Conservation (phyloP, 176 grass and related monocot species). For the Oryza punctata region DNA sequence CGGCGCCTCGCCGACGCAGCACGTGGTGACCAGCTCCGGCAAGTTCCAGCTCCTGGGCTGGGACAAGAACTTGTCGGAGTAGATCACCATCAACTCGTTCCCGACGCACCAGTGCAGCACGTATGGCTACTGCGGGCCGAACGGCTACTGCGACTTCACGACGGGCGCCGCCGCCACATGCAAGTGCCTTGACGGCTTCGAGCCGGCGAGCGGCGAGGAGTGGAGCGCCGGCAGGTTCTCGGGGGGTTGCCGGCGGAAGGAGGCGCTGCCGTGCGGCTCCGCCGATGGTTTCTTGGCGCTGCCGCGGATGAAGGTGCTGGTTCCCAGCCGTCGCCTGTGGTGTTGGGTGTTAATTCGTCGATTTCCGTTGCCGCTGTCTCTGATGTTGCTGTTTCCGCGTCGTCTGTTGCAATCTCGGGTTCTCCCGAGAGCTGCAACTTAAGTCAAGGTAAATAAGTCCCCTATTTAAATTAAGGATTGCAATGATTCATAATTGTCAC, state of each 20-base stretch:
- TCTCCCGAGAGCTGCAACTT: too few species aligned
- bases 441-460: too few species aligned
- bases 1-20: slow-evolving; percentile 14
- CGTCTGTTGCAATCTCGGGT: too few species aligned
- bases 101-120: slow-evolving; percentile 29
- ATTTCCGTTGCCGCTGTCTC: too few species aligned
- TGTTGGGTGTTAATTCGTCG: too few species aligned
- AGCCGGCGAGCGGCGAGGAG: slow-evolving; percentile 5
- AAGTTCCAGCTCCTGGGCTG: slow-evolving; percentile 11
- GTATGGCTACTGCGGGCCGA: slow-evolving; percentile 41
- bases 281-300: slow-evolving; percentile 35
- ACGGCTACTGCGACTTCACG: slow-evolving; percentile 42
- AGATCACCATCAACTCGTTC: background rate
- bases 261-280: slow-evolving; percentile 24
- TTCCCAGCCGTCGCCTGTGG: too few species aligned
- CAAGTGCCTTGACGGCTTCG: slow-evolving; percentile 49
- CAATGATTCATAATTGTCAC: too few species aligned
- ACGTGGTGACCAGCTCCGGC: slow-evolving; percentile 32
- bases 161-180: slow-evolving; percentile 14
- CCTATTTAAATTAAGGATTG: too few species aligned
- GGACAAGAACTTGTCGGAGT: background rate
- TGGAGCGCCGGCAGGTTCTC: background rate
- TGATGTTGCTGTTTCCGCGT: too few species aligned
- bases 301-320: slow-evolving; percentile 48
- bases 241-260: slow-evolving; percentile 45